A percentile compares a stretch with the other conserved stretches of the same genome.
These are phyloP conservation scores for Pseudocercospora fuligena DNA, from an alignment of 2,329 filamentous ascomycete genomes.

Conservation along the genomic window DNA sequence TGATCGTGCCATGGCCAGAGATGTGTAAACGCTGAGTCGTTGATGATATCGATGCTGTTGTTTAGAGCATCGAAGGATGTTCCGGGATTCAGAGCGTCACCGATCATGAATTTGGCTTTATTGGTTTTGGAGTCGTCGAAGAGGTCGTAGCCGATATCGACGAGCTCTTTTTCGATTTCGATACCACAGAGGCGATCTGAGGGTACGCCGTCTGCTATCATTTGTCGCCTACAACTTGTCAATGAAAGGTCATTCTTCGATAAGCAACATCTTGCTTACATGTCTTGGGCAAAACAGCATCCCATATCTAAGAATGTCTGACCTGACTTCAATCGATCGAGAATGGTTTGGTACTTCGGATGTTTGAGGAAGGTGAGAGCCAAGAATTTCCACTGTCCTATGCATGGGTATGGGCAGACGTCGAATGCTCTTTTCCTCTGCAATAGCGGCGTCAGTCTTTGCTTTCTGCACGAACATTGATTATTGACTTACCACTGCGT, in stretches of 20 bases:
- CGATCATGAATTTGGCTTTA: conserved; percentile 1
- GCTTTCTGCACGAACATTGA: neutral
- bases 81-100: neutral
- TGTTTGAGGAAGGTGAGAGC: conserved; percentile 31
- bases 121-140: conserved; percentile 39
- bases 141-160: conserved; percentile 46
- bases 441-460: neutral
- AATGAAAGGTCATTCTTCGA: conserved; percentile 37
- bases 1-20: neutral
- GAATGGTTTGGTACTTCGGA: conserved; percentile 34
- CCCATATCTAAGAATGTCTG: conserved; percentile 49
- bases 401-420: conserved; percentile 31
- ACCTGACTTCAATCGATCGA: conserved; percentile 35
- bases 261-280: neutral
- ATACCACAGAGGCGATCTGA: conserved; percentile 40
- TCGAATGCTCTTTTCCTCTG: conserved; percentile 27
- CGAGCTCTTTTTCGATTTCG: conserved; percentile 41
- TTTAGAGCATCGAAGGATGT: neutral
- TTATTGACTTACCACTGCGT: neutral
- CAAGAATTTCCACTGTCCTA: conserved; percentile 30
- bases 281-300: conserved; percentile 40
- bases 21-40: conserved; percentile 9
- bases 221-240: conserved; percentile 33
- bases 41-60: conserved; percentile 4
- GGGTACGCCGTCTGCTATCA: conserved; percentile 45